phyloP scores from a whole-genome alignment of 2,329 filamentous ascomycete genomes.

The Pleurostoma richardsiae region DNA sequence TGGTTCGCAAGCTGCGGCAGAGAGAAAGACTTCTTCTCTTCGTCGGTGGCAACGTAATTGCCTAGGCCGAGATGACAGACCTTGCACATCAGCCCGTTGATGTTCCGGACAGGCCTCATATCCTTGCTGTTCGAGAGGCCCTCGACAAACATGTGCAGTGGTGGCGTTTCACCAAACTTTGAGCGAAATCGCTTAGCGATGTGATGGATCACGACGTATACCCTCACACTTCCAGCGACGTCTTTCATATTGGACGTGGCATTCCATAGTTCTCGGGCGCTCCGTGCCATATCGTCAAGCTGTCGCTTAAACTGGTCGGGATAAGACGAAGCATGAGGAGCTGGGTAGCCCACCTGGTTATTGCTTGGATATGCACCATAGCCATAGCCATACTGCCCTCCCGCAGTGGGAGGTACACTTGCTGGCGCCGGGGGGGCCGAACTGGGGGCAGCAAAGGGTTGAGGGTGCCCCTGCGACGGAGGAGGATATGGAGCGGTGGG shows the following conservation, averaged over 20 bases:
- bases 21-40: constrained; percentile 40
- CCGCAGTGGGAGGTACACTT: constrained; percentile 7
- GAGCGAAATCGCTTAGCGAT: constrained; percentile 51
- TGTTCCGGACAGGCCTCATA: constrained; percentile 50
- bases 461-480: constrained; percentile 12
- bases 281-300: constrained; percentile 46
- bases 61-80: constrained; percentile 38
- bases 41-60: constrained; percentile 14
- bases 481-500: constrained; percentile 9
- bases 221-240: constrained; percentile 55
- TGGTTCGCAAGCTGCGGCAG: constrained; percentile 56
- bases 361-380: constrained; percentile 16
- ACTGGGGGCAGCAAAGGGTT: constrained; percentile 6
- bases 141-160: constrained; percentile 55
- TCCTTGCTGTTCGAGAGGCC: constrained; percentile 50
- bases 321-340: constrained; percentile 18
- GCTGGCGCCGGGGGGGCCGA: constrained; percentile 4
- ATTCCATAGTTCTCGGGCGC: constrained; percentile 60
- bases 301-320: constrained; percentile 39
- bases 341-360: constrained; percentile 8
- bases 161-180: constrained; percentile 51
- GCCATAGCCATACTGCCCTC: constrained; percentile 13
- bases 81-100: constrained; percentile 51
- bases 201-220: constrained; percentile 61
- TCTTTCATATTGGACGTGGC: constrained; percentile 53